phyloP scores from a whole-genome alignment of 2,329 filamentous ascomycete species.

The Aspergillus sp. region DNA sequence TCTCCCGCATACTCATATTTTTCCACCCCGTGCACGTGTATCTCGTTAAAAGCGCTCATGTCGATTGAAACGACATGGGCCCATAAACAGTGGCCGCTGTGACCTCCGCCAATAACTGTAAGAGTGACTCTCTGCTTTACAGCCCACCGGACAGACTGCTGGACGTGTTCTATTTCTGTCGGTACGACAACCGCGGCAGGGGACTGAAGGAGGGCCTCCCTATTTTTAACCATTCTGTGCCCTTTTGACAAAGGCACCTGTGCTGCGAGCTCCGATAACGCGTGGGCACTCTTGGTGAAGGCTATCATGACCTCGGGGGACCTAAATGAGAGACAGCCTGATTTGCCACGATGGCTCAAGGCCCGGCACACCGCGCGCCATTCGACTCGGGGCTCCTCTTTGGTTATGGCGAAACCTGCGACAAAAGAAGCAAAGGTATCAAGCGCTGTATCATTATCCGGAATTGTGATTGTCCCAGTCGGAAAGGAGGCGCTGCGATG shows the following conservation, averaged over 20 bases:
- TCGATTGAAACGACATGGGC: slow-evolving; percentile 57
- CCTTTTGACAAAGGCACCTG: slow-evolving; percentile 36
- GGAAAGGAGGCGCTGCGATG: slow-evolving; percentile 51
- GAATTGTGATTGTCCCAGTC: slow-evolving; percentile 43
- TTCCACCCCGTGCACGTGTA: slow-evolving; percentile 34
- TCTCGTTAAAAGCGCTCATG: slow-evolving; percentile 56
- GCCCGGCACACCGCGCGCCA: slow-evolving; percentile 57
- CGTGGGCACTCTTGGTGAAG: slow-evolving; percentile 51
- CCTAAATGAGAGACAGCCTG: slow-evolving; percentile 49
- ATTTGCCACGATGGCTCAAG: slow-evolving; percentile 43
- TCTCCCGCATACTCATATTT: background rate
- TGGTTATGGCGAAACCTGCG: slow-evolving; percentile 42
- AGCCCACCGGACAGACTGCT: slow-evolving; percentile 59
- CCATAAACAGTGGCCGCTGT: slow-evolving; percentile 60
- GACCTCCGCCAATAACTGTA: slow-evolving; percentile 58
- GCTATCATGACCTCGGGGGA: slow-evolving; percentile 51
- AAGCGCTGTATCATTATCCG: slow-evolving; percentile 47
- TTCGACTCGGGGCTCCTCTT: slow-evolving; percentile 34
- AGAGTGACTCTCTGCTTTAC: slow-evolving; percentile 46
- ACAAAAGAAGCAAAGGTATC: slow-evolving; percentile 57
- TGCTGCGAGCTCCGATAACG: slow-evolving; percentile 44
- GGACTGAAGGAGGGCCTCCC: slow-evolving; percentile 48
- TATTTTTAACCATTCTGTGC: slow-evolving; percentile 36
- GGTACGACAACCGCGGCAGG: slow-evolving; percentile 51
- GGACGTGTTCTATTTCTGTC: slow-evolving; percentile 50